Conservation (phyloP, 2,329 filamentous ascomycete species). For the Paecilomyces variotii region DNA sequence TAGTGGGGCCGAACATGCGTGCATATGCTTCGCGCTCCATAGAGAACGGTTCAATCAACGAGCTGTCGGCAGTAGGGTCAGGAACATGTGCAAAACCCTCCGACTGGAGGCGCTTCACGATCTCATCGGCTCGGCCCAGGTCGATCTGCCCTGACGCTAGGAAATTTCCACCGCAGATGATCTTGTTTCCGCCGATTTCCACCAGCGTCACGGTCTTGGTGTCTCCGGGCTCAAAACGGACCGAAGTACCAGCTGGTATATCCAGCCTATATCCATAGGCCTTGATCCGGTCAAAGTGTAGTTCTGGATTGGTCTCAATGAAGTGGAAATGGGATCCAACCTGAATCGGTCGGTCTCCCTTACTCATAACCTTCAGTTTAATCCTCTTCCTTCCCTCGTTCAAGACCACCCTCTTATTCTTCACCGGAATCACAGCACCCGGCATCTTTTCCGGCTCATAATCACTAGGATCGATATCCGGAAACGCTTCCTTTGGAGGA, state of each 20-base stretch:
- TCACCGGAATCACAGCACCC: slow-evolving; percentile 68
- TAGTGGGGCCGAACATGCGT: slow-evolving; percentile 88
- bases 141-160: slow-evolving; percentile 69
- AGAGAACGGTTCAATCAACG: slow-evolving; percentile 53
- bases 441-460: slow-evolving; percentile 64
- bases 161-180: slow-evolving; percentile 78
- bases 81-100: slow-evolving; percentile 72
- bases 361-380: slow-evolving; percentile 69
- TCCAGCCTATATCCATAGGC: slow-evolving; percentile 83
- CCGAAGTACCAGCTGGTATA: slow-evolving; percentile 82
- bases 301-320: slow-evolving; percentile 82
- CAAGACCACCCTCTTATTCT: slow-evolving; percentile 57
- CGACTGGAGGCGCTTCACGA: slow-evolving; percentile 58
- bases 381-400: slow-evolving; percentile 70
- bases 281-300: slow-evolving; percentile 76
- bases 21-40: slow-evolving; percentile 75
- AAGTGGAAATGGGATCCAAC: slow-evolving; percentile 94
- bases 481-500: slow-evolving; percentile 61
- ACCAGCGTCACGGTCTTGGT: slow-evolving; percentile 83
- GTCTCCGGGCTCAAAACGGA: slow-evolving; percentile 91
- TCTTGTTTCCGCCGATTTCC: slow-evolving; percentile 70
- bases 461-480: slow-evolving; percentile 53
- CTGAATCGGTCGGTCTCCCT: slow-evolving; percentile 83
- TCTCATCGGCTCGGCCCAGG: slow-evolving; percentile 52
- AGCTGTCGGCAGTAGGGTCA: slow-evolving; percentile 52